Evolutionary conservation across 2,329 filamentous ascomycete genomes (phyloP).

Genomic region (Cordyceps sp.): DNA sequence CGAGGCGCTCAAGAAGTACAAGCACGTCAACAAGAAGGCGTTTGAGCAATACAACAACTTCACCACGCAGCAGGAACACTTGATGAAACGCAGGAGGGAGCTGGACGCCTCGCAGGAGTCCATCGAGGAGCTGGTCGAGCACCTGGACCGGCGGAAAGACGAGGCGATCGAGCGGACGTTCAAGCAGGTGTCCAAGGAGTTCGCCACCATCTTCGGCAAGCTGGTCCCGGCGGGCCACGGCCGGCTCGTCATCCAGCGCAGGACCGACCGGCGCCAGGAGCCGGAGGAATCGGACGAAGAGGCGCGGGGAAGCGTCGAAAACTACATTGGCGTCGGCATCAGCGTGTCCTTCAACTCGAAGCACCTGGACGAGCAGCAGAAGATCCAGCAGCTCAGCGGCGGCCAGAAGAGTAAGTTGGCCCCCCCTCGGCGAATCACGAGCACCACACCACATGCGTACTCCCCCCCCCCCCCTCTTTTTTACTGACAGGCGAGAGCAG

Average conservation of each 20-base stretch:
- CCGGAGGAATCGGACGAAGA: constrained; percentile 48
- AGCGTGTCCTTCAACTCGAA: constrained; percentile 98
- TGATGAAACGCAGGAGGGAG: constrained; percentile 72
- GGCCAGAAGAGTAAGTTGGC: constrained; percentile 92
- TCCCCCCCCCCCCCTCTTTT: neutral
- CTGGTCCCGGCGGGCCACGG: constrained; percentile 89
- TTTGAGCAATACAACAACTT: constrained; percentile 99
- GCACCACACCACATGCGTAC: too few relatives aligned
- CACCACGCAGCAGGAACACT: constrained; percentile 74
- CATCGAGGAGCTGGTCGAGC: constrained; percentile 82
- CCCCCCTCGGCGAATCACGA: too few relatives aligned
- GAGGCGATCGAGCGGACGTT: constrained; percentile 97
- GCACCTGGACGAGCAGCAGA: constrained; percentile 85
- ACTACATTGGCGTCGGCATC: constrained; percentile 92
- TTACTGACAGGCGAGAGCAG: constrained; percentile 24
- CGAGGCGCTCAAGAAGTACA: constrained; percentile 87
- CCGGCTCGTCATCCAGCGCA: constrained; percentile 80
- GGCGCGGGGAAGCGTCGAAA: constrained; percentile 63
- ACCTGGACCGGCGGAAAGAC: constrained; percentile 89
- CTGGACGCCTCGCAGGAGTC: constrained; percentile 73
- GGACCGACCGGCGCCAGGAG: constrained; percentile 54
- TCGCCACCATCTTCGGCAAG: constrained; percentile 83
- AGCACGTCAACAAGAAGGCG: constrained; percentile 97
- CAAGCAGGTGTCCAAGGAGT: constrained; percentile 91
- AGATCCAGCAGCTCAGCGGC: constrained; percentile 91